Conservation (phyloP, 1,284 basidiomycete genomes). For the Ganoderma resinaceum region DNA sequence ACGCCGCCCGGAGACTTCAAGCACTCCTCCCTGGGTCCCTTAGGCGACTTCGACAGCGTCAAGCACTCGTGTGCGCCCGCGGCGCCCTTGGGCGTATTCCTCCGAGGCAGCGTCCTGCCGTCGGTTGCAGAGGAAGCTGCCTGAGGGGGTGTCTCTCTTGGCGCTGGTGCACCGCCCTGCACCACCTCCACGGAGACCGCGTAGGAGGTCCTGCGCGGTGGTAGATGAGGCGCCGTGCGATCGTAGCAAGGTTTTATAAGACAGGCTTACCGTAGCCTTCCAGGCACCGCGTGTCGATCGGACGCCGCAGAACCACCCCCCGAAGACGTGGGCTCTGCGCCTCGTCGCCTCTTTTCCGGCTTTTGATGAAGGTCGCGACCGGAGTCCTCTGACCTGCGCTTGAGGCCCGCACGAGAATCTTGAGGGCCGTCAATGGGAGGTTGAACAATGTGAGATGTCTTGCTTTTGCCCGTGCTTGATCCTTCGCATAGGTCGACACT, state of each 20-base stretch:
- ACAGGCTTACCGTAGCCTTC: slow-evolving; percentile 4
- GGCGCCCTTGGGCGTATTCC: background rate
- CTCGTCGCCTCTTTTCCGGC: slow-evolving; percentile 11
- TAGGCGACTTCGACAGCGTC: background rate
- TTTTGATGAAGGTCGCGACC: background rate
- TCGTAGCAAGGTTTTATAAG: background rate
- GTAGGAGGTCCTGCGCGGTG: background rate
- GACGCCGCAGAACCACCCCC: background rate
- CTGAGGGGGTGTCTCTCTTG: background rate
- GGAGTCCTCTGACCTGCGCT: slow-evolving; percentile 4
- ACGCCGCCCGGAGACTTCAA: slow-evolving; percentile 4
- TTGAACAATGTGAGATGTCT: background rate
- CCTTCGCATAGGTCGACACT: background rate
- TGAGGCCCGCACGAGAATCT: background rate
- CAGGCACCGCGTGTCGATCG: background rate
- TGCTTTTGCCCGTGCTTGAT: background rate
- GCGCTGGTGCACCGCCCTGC: background rate
- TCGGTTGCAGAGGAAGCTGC: slow-evolving; percentile 9
- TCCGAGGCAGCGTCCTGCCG: background rate
- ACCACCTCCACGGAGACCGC: slow-evolving; percentile 7
- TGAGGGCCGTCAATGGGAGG: background rate
- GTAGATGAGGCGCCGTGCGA: background rate
- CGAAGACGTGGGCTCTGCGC: background rate
- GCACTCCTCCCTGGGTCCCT: background rate
- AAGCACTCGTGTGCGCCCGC: background rate